A percentile compares a stretch with the other conserved stretches of the same genome.
These are phyloP conservation scores for Ustilago nuda DNA, from an alignment of 1,284 basidiomycete species.

Conservation along the genomic window DNA sequence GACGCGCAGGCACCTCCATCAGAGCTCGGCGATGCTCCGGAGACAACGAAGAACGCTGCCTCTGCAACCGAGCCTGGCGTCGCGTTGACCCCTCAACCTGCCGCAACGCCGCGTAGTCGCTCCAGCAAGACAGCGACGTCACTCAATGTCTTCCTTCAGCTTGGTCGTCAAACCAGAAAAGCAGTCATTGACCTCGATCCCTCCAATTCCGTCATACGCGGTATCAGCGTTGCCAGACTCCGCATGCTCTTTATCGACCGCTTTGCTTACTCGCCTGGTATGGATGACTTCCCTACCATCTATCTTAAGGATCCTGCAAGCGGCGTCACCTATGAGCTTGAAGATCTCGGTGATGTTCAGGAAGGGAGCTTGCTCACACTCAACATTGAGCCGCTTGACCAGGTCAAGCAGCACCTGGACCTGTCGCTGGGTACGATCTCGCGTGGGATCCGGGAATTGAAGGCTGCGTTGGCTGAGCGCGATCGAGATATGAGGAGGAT, in stretches of 20 bases:
- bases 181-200: constrained; percentile 75
- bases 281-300: constrained; percentile 94
- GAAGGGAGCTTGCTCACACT: constrained; percentile 87
- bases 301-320: constrained; percentile 91
- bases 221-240: constrained; percentile 78
- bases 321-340: constrained; percentile 93
- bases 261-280: constrained; percentile 88
- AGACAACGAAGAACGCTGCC: constrained; percentile 1
- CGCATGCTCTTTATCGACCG: constrained; percentile 92
- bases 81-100: background rate
- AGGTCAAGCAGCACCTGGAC: constrained; percentile 98
- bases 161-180: constrained; percentile 93
- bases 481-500: constrained; percentile 46
- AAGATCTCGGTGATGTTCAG: constrained; percentile 92
- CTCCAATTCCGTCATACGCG: constrained; percentile 37
- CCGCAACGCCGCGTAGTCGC: constrained; percentile 15
- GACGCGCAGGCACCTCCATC: constrained; percentile 39
- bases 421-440: constrained; percentile 85
- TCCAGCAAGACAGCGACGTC: constrained; percentile 14
- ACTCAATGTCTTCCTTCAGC: constrained; percentile 81
- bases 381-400: constrained; percentile 96
- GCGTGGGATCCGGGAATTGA: constrained; percentile 91
- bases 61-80: background rate
- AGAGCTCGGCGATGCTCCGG: constrained; percentile 14
- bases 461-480: constrained; percentile 74